Conservation (phyloP, 176 grass and related monocot genomes). For the Lolium rigidum region DNA sequence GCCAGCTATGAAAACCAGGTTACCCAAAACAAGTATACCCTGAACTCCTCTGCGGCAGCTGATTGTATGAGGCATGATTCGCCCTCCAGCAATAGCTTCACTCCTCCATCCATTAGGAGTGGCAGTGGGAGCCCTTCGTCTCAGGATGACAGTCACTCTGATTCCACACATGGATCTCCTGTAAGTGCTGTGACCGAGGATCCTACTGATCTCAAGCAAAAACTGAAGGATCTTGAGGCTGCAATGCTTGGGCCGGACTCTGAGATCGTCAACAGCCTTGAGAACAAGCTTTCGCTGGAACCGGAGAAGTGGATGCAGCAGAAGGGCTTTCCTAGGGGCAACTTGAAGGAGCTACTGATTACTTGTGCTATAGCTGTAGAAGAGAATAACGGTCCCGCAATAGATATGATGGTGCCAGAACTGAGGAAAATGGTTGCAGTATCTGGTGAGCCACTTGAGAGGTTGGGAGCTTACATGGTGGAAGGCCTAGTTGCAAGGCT, state of each 20-base stretch:
- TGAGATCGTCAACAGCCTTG: slow-evolving; percentile 50
- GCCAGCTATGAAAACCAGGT: slow-evolving; percentile 38
- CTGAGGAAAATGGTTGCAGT: slow-evolving; percentile 88
- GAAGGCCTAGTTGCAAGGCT: slow-evolving; percentile 92
- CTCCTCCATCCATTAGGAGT: slow-evolving; percentile 33
- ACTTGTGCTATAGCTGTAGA: slow-evolving; percentile 79
- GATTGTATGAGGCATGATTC: slow-evolving; percentile 45
- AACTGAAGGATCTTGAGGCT: slow-evolving; percentile 74
- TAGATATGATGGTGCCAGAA: slow-evolving; percentile 69
- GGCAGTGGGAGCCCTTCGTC: slow-evolving; percentile 67
- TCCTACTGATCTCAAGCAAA: slow-evolving; percentile 72
- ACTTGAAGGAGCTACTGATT: slow-evolving; percentile 78
- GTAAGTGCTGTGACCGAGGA: slow-evolving; percentile 70
- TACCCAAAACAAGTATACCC: slow-evolving; percentile 44
- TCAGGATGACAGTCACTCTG: slow-evolving; percentile 52
- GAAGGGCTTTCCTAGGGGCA: slow-evolving; percentile 61
- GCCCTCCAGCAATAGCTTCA: slow-evolving; percentile 52
- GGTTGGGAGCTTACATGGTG: slow-evolving; percentile 88
- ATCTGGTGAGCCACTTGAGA: slow-evolving; percentile 75
- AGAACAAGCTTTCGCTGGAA: slow-evolving; percentile 52
- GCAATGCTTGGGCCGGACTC: slow-evolving; percentile 84
- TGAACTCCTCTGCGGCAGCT: slow-evolving; percentile 59
- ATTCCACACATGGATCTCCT: slow-evolving; percentile 55
- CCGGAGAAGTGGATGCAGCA: slow-evolving; percentile 56
- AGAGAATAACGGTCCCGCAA: slow-evolving; percentile 49